phyloP scores from a whole-genome alignment of 2,329 filamentous ascomycete genomes.

The Alternaria solani region DNA sequence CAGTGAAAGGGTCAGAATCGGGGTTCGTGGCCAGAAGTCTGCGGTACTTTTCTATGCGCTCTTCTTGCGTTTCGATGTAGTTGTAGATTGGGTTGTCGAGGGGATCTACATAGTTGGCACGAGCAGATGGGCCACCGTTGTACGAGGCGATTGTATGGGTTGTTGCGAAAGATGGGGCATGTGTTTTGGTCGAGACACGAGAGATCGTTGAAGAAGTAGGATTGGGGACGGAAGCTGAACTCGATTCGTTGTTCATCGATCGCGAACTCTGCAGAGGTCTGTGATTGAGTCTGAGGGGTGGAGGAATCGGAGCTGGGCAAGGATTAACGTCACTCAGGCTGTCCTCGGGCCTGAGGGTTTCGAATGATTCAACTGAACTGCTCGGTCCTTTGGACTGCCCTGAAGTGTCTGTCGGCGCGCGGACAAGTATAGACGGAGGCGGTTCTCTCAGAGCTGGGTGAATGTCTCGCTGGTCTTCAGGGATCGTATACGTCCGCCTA shows the following conservation, averaged over 20 bases:
- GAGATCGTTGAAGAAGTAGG: not conserved
- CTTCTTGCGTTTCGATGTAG: not conserved
- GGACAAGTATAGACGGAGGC: not conserved
- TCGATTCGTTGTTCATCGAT: not conserved
- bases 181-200: not conserved
- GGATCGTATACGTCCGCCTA: not conserved
- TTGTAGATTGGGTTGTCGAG: slow-evolving; percentile 16
- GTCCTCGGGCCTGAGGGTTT: slow-evolving; percentile 6
- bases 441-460: not conserved
- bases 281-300: not conserved
- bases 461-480: slow-evolving; percentile 1
- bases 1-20: not conserved
- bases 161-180: not conserved
- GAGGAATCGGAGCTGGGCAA: not conserved
- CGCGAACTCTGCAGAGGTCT: not conserved
- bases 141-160: slow-evolving; percentile 20
- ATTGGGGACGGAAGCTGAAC: not conserved
- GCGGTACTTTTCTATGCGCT: slow-evolving; percentile 12
- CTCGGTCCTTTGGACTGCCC: not conserved
- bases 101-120: slow-evolving; percentile 6
- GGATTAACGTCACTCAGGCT: not conserved
- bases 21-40: not conserved
- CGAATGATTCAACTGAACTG: not conserved
- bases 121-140: slow-evolving; percentile 6
- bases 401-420: not conserved